phyloP scores from a whole-genome alignment of 768 basidiomycete genomes.

The Hydnomerulius pinastri region DNA sequence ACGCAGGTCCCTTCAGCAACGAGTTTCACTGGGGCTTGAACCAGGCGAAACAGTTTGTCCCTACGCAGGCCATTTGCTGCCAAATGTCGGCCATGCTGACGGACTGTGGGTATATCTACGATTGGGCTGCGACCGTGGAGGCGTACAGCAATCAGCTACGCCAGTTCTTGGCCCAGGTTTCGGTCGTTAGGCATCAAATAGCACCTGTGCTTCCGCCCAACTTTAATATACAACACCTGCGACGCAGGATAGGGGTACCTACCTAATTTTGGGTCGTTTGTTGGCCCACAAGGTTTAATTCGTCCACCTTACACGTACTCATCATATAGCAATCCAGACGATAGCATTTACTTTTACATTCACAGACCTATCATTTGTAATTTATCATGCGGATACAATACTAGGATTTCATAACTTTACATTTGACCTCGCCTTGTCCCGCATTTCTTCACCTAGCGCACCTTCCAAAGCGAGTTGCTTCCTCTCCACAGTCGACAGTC shows the following conservation, averaged over 20 bases:
- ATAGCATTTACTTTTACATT: slow-evolving; percentile 2
- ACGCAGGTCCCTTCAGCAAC: slow-evolving; percentile 26
- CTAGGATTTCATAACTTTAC: slow-evolving; percentile 23
- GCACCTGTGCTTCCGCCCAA: slow-evolving; percentile 33
- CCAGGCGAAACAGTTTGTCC: slow-evolving; percentile 27
- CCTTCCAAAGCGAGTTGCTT: slow-evolving; percentile 45
- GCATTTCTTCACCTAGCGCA: slow-evolving; percentile 43
- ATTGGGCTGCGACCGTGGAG: slow-evolving; percentile 32
- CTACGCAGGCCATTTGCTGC: slow-evolving; percentile 22
- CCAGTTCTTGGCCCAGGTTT: slow-evolving; percentile 33
- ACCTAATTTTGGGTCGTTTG: slow-evolving; percentile 11
- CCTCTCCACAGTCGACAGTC: slow-evolving; percentile 44
- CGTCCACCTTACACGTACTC: not conserved
- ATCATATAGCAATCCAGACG: slow-evolving; percentile 16
- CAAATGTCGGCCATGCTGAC: slow-evolving; percentile 19
- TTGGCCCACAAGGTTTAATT: not conserved
- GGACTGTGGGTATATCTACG: slow-evolving; percentile 29
- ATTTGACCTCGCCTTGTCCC: slow-evolving; percentile 20
- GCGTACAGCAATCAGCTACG: slow-evolving; percentile 31
- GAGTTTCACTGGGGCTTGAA: slow-evolving; percentile 33
- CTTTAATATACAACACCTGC: slow-evolving; percentile 33
- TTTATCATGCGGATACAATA: slow-evolving; percentile 7
- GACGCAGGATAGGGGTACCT: slow-evolving; percentile 27
- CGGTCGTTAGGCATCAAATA: slow-evolving; percentile 31
- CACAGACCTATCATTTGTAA: slow-evolving; percentile 1